Conservation (phyloP, 2,329 filamentous ascomycete species). For the Lachnellula arida region DNA sequence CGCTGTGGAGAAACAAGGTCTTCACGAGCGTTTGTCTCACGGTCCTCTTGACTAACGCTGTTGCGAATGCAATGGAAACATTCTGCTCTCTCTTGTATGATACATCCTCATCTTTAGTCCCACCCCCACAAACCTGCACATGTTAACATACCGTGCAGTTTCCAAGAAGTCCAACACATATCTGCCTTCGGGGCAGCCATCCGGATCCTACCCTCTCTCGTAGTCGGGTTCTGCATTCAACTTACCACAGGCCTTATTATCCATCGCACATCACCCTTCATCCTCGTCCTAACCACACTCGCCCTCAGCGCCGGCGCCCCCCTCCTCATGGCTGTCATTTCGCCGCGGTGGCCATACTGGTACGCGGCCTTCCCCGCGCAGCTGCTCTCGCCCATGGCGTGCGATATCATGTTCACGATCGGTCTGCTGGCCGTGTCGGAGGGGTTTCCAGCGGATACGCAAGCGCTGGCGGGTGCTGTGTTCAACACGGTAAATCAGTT, state of each 20-base stretch:
- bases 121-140: neutral
- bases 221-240: constrained; percentile 41
- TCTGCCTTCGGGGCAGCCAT: constrained; percentile 43
- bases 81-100: constrained; percentile 46
- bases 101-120: neutral
- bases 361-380: constrained; percentile 38
- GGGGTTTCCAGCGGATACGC: constrained; percentile 49
- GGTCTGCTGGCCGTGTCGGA: constrained; percentile 49
- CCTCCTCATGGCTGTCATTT: constrained; percentile 50
- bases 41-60: constrained; percentile 42
- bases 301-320: constrained; percentile 42
- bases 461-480: constrained; percentile 55
- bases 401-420: constrained; percentile 50
- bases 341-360: constrained; percentile 49
- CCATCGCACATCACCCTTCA: constrained; percentile 37
- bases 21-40: constrained; percentile 53
- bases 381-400: constrained; percentile 38
- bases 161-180: constrained; percentile 37
- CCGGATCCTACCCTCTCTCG: constrained; percentile 41
- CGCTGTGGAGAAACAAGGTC: constrained; percentile 52
- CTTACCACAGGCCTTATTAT: constrained; percentile 43
- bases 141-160: constrained; percentile 2
- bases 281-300: constrained; percentile 38
- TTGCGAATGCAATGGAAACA: constrained; percentile 43
- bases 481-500: constrained; percentile 56